A percentile compares a stretch with the other conserved stretches of the same genome.
Conservation (phyloP, 257 asterid genomes). For the Petunia axillaris region DNA sequence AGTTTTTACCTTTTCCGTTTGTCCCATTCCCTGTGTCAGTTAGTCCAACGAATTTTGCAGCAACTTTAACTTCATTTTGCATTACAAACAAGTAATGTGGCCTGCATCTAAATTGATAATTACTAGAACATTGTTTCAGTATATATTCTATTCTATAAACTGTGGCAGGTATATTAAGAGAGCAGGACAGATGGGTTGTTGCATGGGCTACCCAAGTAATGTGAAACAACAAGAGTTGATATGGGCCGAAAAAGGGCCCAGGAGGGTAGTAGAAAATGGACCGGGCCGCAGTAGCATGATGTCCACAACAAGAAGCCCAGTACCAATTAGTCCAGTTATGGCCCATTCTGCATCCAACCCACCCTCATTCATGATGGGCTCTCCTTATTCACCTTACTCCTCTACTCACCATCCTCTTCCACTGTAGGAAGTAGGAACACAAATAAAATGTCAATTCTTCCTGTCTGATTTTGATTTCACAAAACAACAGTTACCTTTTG, state of each 20-base stretch:
- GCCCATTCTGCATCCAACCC: slow-evolving; percentile 32
- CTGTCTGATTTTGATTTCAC: not conserved
- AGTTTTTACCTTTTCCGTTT: not conserved
- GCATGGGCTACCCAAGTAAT: slow-evolving; percentile 59
- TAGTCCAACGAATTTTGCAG: not conserved
- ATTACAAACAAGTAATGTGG: not conserved
- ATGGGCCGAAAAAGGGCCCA: slow-evolving; percentile 86
- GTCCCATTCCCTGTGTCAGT: not conserved
- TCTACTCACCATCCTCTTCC: slow-evolving; percentile 54
- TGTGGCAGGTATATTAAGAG: slow-evolving; percentile 59
- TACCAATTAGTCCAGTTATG: slow-evolving; percentile 37
- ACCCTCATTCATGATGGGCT: slow-evolving; percentile 54
- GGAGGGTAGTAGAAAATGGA: slow-evolving; percentile 51
- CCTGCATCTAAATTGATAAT: not conserved
- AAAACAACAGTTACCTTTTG: not conserved
- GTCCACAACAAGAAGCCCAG: slow-evolving; percentile 54
- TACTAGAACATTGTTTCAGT: not conserved
- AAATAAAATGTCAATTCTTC: too few species aligned
- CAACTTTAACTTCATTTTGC: not conserved
- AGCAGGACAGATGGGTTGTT: slow-evolving; percentile 71
- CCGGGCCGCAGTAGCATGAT: slow-evolving; percentile 45
- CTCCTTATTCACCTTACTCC: slow-evolving; percentile 59
- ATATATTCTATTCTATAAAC: not conserved
- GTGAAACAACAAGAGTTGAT: slow-evolving; percentile 75
- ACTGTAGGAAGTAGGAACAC: slow-evolving; percentile 35